These are phyloP conservation scores for Lasiodiplodia sp. DNA, from an alignment of 2,329 filamentous ascomycete genomes.

Conservation along the genomic window DNA sequence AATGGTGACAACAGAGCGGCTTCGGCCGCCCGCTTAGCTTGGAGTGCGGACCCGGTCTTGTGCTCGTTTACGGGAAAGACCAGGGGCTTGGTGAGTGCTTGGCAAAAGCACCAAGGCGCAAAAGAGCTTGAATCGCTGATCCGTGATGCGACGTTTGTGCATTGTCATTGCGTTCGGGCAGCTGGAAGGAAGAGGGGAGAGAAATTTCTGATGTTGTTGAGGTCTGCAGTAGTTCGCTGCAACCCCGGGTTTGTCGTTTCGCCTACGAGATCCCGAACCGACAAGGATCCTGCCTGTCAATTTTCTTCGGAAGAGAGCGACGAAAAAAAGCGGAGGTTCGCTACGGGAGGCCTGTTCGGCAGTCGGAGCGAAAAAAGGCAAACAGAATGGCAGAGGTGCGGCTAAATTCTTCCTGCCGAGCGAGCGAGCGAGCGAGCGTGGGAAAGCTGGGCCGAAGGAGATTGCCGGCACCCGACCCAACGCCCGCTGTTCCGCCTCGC, in stretches of 20 bases:
- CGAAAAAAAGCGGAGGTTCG: not conserved
- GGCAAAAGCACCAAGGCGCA: conserved; percentile 1
- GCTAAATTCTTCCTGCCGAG: not conserved
- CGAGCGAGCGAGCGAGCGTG: no score
- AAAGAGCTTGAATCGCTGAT: not conserved
- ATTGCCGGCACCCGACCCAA: not conserved
- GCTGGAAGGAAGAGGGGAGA: not conserved
- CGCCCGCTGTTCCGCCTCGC: no score
- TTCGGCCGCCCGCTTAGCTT: not conserved
- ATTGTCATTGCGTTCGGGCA: not conserved
- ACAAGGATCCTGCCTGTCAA: not conserved
- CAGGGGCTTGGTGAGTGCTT: conserved; percentile 1
- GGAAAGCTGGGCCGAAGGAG: not conserved
- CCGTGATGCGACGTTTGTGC: not conserved
- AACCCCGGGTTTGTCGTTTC: not conserved
- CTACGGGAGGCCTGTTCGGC: not conserved
- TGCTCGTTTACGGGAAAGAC: conserved; percentile 1
- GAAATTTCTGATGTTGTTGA: not conserved
- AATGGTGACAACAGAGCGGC: not conserved
- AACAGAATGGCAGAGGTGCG: not conserved
- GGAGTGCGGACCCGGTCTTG: not conserved
- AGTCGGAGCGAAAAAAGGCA: not conserved
- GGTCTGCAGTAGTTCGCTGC: not conserved
- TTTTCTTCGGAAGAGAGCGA: not conserved
- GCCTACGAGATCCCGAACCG: not conserved